Conservation (phyloP, 2,329 filamentous ascomycete species). For the Fusarium dlaminii region DNA sequence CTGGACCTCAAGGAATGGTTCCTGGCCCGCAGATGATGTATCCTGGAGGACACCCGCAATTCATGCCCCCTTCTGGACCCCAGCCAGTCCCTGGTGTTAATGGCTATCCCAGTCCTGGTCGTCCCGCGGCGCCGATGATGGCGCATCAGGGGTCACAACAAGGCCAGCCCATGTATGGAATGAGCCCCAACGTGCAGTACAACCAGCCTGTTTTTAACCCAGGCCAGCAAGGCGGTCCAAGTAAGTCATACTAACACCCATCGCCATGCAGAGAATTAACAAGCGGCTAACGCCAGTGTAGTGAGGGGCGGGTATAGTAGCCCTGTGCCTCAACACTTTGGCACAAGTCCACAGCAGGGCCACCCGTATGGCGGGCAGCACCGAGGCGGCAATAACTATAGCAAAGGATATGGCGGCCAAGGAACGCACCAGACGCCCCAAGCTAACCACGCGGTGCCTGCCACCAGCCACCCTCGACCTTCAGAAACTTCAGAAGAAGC, state of each 20-base stretch:
- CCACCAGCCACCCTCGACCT: slow-evolving; percentile 46
- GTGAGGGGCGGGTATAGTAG: slow-evolving; percentile 71
- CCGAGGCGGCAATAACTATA: slow-evolving; percentile 65
- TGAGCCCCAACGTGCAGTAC: slow-evolving; percentile 79
- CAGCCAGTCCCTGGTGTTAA: slow-evolving; percentile 72
- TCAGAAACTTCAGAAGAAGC: slow-evolving; percentile 56
- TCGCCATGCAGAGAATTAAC: slow-evolving; percentile 27
- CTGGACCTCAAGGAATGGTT: slow-evolving; percentile 75
- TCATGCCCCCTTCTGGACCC: slow-evolving; percentile 68
- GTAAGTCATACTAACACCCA: slow-evolving; percentile 63
- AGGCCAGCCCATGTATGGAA: slow-evolving; percentile 80
- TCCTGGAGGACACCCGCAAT: slow-evolving; percentile 70
- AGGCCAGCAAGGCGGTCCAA: slow-evolving; percentile 73
- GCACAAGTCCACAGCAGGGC: slow-evolving; percentile 71
- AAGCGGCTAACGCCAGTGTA: slow-evolving; percentile 55
- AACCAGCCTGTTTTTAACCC: slow-evolving; percentile 77
- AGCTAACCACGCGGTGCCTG: slow-evolving; percentile 47
- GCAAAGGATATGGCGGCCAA: slow-evolving; percentile 61
- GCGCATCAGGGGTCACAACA: slow-evolving; percentile 93
- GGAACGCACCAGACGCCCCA: slow-evolving; percentile 54
- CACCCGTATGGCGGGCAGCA: slow-evolving; percentile 70
- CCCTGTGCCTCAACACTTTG: slow-evolving; percentile 68
- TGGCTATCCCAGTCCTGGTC: slow-evolving; percentile 88
- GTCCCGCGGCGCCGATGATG: slow-evolving; percentile 87
- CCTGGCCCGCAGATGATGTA: slow-evolving; percentile 85